Evolutionary conservation across 768 basidiomycete species (phyloP), one percentile per base, ranked within the genome.

Genomic region (Termitomyces eurrhizus): DNA sequence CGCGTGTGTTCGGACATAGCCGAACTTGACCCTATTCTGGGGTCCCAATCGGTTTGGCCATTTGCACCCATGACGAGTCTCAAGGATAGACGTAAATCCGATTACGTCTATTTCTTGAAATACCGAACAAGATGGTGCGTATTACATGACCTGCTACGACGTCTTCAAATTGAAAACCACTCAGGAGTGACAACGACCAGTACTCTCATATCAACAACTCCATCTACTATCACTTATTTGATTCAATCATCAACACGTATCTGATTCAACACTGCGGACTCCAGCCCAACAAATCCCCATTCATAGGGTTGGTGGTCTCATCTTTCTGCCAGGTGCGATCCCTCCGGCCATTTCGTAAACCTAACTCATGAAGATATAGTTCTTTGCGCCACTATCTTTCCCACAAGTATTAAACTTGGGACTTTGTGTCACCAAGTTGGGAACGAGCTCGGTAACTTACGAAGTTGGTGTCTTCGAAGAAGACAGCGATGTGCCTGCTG

Each of bases 151-250:
- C 3, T 36, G 8, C 21, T n/a, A 37, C 14, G 36, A 44, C 14
- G 7, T 46, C 45, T n/a, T 56, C 4, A 24, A 21, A 49, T 42
- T 41, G 63, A 37, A 50, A 35, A 24, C 14, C 33, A 21, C 16
- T 29, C 18, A 93, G 91, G 91, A 89, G 82, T 65, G 91, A 93
- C 78, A 93, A 92, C 66, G 91, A 93, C 76, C 90, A 92, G 66
- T 93, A 93, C 68, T 80, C 83, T 13, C 91, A 93, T 62, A 76
- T 92, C 67, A 92, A 93, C 74, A 93, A 93, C 71, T 80, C 88
- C 0, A 74, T 91, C 16, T 93, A 92, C 72, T 89, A 90, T 68
- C 88, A 89, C 67, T 78, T 90, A 58, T 90, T 92, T 73, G 92
- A 93, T 73, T 90, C 90, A 5, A 77, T 92, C 67, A 77, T 93